Evolutionary conservation across 345 rosid genomes (phyloP).

Genomic region (Erysimum cheiranthoides): DNA sequence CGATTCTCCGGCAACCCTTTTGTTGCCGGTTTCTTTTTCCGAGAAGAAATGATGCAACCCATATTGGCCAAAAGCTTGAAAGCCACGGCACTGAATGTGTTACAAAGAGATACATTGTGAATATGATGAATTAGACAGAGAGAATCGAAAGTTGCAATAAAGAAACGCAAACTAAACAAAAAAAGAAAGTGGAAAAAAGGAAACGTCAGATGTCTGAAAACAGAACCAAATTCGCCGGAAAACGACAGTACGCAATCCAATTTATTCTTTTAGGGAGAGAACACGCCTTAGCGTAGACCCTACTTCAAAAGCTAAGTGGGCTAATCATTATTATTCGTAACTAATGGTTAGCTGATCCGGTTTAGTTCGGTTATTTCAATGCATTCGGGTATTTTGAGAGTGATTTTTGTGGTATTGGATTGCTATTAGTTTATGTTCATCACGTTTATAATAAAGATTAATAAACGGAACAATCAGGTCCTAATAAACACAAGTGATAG

Average conservation of each 20-base stretch:
- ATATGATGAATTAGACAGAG: conserved; percentile 5
- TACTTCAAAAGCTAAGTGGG: conserved; percentile 10
- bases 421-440: neutral
- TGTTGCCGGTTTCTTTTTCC: conserved; percentile 24
- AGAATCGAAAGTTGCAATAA: conserved; percentile 35
- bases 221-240: conserved; percentile 45
- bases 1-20: conserved; percentile 19
- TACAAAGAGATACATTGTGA: conserved; percentile 26
- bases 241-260: conserved; percentile 29
- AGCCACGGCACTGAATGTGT: conserved; percentile 24
- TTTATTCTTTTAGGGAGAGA: neutral
- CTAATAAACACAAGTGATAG: neutral
- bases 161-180: conserved; percentile 29
- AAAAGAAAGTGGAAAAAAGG: neutral
- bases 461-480: neutral
- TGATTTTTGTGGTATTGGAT: neutral
- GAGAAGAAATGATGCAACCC: conserved; percentile 40
- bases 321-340: conserved; percentile 27
- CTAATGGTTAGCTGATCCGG: neutral
- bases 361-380: neutral
- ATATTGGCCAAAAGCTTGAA: conserved; percentile 27
- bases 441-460: no score
- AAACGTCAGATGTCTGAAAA: conserved; percentile 16
- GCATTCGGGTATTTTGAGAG: neutral
- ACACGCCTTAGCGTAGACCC: conserved; percentile 8